phyloP scores from a whole-genome alignment of 768 basidiomycete species.

The Tephrocybe rancida region DNA sequence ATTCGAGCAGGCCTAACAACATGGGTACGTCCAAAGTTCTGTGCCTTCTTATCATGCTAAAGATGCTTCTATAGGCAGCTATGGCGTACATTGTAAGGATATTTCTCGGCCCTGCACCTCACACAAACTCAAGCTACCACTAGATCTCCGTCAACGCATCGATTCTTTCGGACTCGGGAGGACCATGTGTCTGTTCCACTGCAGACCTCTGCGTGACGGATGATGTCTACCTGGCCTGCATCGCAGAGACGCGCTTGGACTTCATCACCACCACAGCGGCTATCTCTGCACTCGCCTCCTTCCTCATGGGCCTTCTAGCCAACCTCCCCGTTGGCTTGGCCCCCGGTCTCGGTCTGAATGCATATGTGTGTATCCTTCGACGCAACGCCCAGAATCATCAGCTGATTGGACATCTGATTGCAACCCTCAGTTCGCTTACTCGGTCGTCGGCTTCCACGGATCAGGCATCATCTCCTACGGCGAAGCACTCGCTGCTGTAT shows the following conservation, averaged over 20 bases:
- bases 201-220: slow-evolving; percentile 58
- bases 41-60: neutral
- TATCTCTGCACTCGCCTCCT: slow-evolving; percentile 70
- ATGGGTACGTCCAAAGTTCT: slow-evolving; percentile 54
- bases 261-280: slow-evolving; percentile 85
- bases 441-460: slow-evolving; percentile 85
- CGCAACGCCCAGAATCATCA: neutral
- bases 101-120: neutral
- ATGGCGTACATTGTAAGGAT: slow-evolving; percentile 81
- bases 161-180: slow-evolving; percentile 76
- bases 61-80: slow-evolving; percentile 50
- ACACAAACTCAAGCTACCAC: neutral
- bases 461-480: slow-evolving; percentile 70
- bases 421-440: slow-evolving; percentile 72
- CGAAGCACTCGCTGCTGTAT: slow-evolving; percentile 84
- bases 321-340: slow-evolving; percentile 92
- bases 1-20: slow-evolving; percentile 80
- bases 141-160: slow-evolving; percentile 87
- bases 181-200: slow-evolving; percentile 76
- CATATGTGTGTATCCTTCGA: slow-evolving; percentile 56
- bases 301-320: slow-evolving; percentile 82
- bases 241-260: slow-evolving; percentile 66
- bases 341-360: slow-evolving; percentile 83
- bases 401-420: neutral
- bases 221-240: slow-evolving; percentile 55